Conservation (phyloP, 768 basidiomycete species). For the Terana coerulea region DNA sequence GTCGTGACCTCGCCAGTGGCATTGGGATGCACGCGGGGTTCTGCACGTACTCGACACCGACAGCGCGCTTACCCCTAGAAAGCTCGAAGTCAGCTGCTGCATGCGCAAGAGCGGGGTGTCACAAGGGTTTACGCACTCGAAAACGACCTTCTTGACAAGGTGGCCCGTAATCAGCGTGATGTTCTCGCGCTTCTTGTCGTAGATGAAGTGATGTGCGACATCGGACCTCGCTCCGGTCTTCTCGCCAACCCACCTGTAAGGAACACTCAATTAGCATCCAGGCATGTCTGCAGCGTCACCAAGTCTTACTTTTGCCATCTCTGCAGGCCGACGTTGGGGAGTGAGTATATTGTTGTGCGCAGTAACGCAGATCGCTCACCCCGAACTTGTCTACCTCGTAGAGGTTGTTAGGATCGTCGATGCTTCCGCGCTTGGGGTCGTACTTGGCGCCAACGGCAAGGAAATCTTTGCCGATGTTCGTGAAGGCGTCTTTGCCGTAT, state of each 20-base stretch:
- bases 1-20: conserved; percentile 3
- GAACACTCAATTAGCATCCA: background rate
- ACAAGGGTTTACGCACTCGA: conserved; percentile 31
- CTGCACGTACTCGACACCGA: conserved; percentile 34
- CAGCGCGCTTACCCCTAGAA: conserved; percentile 31
- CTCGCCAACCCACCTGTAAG: conserved; percentile 47
- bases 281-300: background rate
- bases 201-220: conserved; percentile 39
- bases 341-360: background rate
- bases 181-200: conserved; percentile 30
- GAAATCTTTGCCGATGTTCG: conserved; percentile 43
- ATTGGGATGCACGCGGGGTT: conserved; percentile 23
- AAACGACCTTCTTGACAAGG: conserved; percentile 31
- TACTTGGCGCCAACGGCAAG: conserved; percentile 42
- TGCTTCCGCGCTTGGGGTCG: conserved; percentile 42
- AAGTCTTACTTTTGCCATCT: conserved; percentile 48
- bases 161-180: conserved; percentile 29
- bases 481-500: conserved; percentile 32
- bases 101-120: no score
- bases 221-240: conserved; percentile 55
- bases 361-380: conserved; percentile 28
- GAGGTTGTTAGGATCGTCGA: conserved; percentile 49
- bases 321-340: conserved; percentile 27
- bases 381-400: conserved; percentile 39
- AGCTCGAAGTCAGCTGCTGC: background rate